Percentiles rank a stretch among this genome's conserved stretches.
phyloP scores from a whole-genome alignment of 148 eudicot species.

The Rhododendron mucronatum region DNA sequence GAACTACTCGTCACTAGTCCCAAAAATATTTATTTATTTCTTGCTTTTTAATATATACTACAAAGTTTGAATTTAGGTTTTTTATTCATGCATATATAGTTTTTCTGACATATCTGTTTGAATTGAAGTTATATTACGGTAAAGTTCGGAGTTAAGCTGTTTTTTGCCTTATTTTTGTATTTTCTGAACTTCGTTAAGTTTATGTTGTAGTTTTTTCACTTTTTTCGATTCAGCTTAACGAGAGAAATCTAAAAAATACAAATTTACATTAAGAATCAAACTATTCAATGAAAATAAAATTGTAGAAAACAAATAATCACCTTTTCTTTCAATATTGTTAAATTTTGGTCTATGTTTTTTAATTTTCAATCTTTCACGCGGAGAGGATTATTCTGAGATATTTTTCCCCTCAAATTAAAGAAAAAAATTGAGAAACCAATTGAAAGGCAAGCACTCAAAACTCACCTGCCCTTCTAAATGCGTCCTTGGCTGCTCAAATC shows the following conservation, averaged over 20 bases:
- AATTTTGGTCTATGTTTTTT: background rate
- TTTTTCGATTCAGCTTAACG: too few species aligned
- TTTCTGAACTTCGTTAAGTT: background rate
- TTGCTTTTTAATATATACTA: background rate
- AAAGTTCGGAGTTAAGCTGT: background rate
- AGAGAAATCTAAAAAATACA: background rate
- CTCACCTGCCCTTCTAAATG: background rate
- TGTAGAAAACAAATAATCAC: too few species aligned
- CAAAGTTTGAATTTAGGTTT: background rate
- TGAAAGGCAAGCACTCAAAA: background rate
- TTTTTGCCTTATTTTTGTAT: background rate
- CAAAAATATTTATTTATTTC: background rate
- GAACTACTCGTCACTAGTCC: background rate
- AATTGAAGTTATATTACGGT: background rate
- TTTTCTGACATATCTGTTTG: background rate
- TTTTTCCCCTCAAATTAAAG: background rate
- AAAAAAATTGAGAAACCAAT: too few species aligned
- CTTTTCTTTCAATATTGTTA: background rate
- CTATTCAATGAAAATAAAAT: too few species aligned
- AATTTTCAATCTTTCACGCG: background rate
- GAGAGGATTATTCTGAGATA: background rate
- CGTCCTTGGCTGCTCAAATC: background rate
- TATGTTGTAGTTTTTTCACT: too few species aligned
- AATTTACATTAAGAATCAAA: too few species aligned
- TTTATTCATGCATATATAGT: background rate